Conservation (phyloP, 139 green algal genomes). For the Eudorina sp. region DNA sequence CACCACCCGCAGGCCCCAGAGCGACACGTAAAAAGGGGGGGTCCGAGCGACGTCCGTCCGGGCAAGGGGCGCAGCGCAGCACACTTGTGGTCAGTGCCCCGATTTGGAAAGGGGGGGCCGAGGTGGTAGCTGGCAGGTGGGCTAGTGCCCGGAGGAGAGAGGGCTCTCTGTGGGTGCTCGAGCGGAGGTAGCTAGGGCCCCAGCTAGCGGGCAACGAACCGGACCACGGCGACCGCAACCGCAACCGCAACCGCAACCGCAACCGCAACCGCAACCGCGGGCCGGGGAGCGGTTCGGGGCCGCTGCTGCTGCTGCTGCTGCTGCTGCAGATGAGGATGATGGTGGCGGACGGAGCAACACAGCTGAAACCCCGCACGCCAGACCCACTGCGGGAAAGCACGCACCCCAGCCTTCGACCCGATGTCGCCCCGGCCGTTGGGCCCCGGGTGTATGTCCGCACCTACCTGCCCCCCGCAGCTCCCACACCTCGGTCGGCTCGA, state of each 20-base stretch:
- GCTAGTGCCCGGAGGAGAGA: neutral
- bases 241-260: no score
- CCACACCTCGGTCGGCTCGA: constrained; percentile 73
- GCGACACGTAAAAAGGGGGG: constrained; percentile 14
- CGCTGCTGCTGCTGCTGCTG: no score
- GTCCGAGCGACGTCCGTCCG: no score
- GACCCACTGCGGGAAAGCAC: neutral
- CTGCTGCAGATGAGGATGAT: neutral
- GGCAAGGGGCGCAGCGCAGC: no score
- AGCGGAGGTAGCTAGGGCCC: no score
- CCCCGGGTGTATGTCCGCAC: neutral
- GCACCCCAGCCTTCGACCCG: neutral
- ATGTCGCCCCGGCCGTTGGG: neutral
- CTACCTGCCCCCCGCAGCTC: constrained; percentile 57
- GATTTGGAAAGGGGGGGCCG: neutral
- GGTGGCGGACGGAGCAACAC: neutral
- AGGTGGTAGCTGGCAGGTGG: neutral
- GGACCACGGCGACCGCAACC: no score
- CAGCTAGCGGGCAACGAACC: no score
- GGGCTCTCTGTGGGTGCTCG: no score
- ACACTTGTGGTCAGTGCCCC: no score
- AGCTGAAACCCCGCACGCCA: neutral
- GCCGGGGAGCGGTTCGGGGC: no score
- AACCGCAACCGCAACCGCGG: no score
- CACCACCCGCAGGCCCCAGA: no score